Conservation (phyloP, 164 flowering plant species). For the Vitis rupestris region DNA sequence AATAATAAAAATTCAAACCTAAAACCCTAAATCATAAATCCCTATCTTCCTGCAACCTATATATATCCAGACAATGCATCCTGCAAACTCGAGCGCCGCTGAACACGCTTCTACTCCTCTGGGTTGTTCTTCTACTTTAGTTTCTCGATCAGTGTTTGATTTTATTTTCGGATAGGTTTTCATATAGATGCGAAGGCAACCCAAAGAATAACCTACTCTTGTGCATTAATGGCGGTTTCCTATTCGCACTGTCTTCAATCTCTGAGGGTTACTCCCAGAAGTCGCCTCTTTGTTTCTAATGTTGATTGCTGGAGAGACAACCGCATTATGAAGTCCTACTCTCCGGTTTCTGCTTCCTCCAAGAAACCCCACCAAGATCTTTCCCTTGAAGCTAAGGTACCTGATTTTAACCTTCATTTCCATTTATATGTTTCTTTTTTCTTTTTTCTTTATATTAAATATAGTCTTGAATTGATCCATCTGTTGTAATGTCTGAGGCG, state of each 20-base stretch:
- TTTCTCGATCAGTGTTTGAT: too few relatives aligned
- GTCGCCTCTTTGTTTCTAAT: not conserved
- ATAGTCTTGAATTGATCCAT: not conserved
- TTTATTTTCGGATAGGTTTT: too few relatives aligned
- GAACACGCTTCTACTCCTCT: too few relatives aligned
- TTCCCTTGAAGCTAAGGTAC: conserved; percentile 1
- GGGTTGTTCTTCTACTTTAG: too few relatives aligned
- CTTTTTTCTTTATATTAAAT: too few relatives aligned
- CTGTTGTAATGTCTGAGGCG: not conserved
- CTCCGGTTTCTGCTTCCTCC: not conserved
- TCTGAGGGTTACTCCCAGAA: not conserved
- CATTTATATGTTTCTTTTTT: not conserved
- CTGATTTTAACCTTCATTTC: not conserved
- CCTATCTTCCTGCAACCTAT: too few relatives aligned
- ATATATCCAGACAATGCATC: too few relatives aligned
- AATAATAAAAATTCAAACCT: too few relatives aligned
- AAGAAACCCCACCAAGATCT: not conserved
- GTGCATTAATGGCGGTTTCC: not conserved
- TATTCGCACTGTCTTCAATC: not conserved
- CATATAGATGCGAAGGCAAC: too few relatives aligned
- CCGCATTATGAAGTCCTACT: not conserved
- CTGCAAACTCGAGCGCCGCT: too few relatives aligned
- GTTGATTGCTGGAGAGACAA: not conserved
- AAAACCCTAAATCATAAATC: too few relatives aligned
- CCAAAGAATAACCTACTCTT: too few relatives aligned